These are phyloP conservation scores for Ascobolus immersus DNA, from an alignment of 495 filamentous ascomycete species.

Conservation along the genomic window DNA sequence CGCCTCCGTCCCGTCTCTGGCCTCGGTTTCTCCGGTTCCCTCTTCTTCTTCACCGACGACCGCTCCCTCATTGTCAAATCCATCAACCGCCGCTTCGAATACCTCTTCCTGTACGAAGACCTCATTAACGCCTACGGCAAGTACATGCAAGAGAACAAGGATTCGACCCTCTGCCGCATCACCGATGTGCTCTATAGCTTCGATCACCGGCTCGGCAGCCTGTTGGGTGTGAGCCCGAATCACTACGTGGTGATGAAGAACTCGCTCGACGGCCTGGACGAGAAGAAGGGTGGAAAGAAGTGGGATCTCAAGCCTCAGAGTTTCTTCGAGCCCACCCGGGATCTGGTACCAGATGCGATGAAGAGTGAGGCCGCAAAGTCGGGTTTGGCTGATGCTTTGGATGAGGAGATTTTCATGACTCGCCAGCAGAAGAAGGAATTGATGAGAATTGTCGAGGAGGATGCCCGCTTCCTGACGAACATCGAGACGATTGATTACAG, in stretches of 20 bases:
- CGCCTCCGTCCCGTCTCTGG: constrained; percentile 7
- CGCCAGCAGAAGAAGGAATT: constrained; percentile 8
- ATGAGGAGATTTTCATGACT: constrained; percentile 12
- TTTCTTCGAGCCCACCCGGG: constrained; percentile 14
- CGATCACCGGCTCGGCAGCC: constrained; percentile 11
- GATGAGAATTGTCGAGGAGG: constrained; percentile 10
- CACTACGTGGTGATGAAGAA: constrained; percentile 16
- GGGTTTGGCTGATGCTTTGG: constrained; percentile 13
- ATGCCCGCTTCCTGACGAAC: constrained; percentile 12
- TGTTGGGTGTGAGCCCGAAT: constrained; percentile 10
- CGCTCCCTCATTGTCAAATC: constrained; percentile 11
- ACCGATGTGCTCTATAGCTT: constrained; percentile 11
- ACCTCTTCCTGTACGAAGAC: constrained; percentile 11
- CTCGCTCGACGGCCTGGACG: constrained; percentile 10
- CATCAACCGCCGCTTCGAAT: constrained; percentile 13
- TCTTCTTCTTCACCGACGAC: constrained; percentile 13
- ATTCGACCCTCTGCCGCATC: constrained; percentile 9
- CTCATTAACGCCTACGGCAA: constrained; percentile 8
- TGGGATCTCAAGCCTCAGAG: constrained; percentile 13
- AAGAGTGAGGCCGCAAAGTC: constrained; percentile 11
- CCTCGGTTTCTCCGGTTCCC: constrained; percentile 10
- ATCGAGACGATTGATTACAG: constrained; percentile 16
- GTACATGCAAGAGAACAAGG: constrained; percentile 4
- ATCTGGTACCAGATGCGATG: constrained; percentile 11
- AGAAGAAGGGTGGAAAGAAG: constrained; percentile 8